Evolutionary conservation across 139 green algal genomes (phyloP), one percentile per base, ranked within the genome.

Genomic region (Chlorella sp.): DNA sequence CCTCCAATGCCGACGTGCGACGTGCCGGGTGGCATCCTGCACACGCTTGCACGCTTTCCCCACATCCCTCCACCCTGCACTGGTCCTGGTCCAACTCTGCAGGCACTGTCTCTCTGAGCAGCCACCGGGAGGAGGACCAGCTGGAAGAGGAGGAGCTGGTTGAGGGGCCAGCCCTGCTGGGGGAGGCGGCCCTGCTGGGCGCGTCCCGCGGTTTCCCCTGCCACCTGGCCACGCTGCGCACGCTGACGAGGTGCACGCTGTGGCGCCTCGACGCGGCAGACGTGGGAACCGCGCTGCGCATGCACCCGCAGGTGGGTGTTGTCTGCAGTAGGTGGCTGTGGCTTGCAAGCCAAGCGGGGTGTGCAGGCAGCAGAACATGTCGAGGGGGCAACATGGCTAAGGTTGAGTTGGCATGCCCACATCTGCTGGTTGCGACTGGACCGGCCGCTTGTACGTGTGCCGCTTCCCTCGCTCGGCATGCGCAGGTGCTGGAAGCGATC

Each of bases 101-200:
- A 81, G 75, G 75, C 48, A 36, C 22, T 6, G 75, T 81, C 16
- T 81, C 51, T 34, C 36, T 81, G 75, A 81, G 51, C 75, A 81
- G 75, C 75, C 48, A 32, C n/a, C 48, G 75, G 20, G 75, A 68
- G n/a, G 34, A 69, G 75, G 54, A 67, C 30, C 51, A 56, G 36
- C 34, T 40, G 16, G 75, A 81, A 16, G 75, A 69, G 48, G 51
- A 81, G 51, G 75, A 81, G 34, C 0, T 22, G 36, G 75, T 81
- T 34, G 75, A 69, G 51, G 75, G 75, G 22, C 75, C 75, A 2
- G 75, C 75, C 28, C 75, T 81, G 51, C 75, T 81, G 48, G 75
- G 75, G 7, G 75, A 81, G 75, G 75, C 58, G 24, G 75, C 75
- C 20, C 75, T 81, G 75, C 75, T 81, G 51, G 75, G 75, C 11